These are phyloP conservation scores for Geosiphon pyriformis DNA, from an alignment of 192 early-diverging fungal genomes.

Conservation along the genomic window DNA sequence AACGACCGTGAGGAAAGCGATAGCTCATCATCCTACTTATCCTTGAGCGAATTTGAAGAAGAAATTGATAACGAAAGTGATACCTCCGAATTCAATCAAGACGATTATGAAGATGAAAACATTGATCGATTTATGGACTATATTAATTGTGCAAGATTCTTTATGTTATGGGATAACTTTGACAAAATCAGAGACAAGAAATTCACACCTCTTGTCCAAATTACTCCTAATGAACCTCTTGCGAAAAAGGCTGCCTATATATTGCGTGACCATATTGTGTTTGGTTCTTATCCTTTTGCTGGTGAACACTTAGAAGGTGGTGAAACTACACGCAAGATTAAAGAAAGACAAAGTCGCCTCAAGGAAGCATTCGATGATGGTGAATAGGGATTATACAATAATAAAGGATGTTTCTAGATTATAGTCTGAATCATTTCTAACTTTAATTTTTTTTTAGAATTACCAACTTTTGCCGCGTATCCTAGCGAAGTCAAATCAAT, in stretches of 20 bases:
- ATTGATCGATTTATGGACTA: neutral
- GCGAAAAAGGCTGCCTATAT: neutral
- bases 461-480: constrained; percentile 5
- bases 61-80: neutral
- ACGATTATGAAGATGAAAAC: neutral
- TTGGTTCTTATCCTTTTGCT: constrained; percentile 17
- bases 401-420: no score
- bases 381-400: no score
- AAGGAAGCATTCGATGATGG: neutral
- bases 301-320: constrained; percentile 7
- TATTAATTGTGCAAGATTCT: neutral
- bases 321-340: constrained; percentile 5
- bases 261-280: constrained; percentile 5
- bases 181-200: no score
- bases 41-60: no score
- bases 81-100: neutral
- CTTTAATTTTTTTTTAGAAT: constrained; percentile 8
- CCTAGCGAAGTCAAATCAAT: neutral
- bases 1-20: neutral
- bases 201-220: neutral
- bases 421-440: neutral
- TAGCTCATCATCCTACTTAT: no score
- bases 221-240: neutral
- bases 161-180: neutral
- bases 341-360: neutral